Evolutionary conservation across 2,329 filamentous ascomycete genomes (phyloP), one percentile per base, ranked within the genome.

Genomic region (Xylaria polymorpha): DNA sequence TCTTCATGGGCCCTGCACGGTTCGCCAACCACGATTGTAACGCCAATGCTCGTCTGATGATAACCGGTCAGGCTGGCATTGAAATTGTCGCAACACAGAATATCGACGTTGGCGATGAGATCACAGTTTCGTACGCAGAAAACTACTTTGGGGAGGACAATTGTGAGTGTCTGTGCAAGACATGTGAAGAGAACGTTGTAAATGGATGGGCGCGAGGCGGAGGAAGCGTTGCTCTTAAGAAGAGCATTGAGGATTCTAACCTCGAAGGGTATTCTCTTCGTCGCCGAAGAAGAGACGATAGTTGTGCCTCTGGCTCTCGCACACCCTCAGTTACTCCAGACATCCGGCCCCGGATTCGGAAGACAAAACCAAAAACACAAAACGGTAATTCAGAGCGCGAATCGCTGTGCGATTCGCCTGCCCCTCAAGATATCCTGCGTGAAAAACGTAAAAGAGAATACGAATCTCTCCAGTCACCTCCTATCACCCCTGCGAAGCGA

Each of bases 21-120:
- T 98, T 99, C 79, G 94, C 96, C 32, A 99, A 99, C 78, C 96
- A 99, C 81, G 96, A 99, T 80, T 99, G 96, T 82, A 88, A 92
- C 74, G 94, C 96, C 39, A 99, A 98, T 82, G 94, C 94, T 9
- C 89, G 91, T 77, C 87, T 99, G 53, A 91, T 93, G 74, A 98
- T 94, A 43, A 92, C 90, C 43, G 93, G 94, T 55, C 89, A 91
- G 66, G 90, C 94, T 67, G 94, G 94, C 43, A 98, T 99, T 83
- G 92, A 97, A 77, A 94, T 99, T 66, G 89, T 97, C 59, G 94
- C 96, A 2, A 89, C 90, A 41, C 89, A 90, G 73, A 87, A 94
- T 67, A 98, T 99, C 70, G 88, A 91, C 12, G 84, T 92, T 0
- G 96, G 94, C 3, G 94, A 99, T 69, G 96, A 99, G 80, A 97